Evolutionary conservation across 441 rosid genomes (phyloP).

Genomic region (Daphne laureola): DNA sequence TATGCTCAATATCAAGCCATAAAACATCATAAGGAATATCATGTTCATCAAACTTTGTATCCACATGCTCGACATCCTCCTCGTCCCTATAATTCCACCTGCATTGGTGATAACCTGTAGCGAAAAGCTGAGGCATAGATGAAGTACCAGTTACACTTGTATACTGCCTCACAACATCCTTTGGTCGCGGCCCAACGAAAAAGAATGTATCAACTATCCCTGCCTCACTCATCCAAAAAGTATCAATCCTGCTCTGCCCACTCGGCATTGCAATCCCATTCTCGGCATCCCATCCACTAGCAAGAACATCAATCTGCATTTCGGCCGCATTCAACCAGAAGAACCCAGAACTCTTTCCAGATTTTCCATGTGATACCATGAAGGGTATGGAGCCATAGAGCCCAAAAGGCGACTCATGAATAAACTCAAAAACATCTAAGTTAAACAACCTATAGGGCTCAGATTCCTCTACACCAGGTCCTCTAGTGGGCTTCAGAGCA

Average conservation of each 20-base stretch:
- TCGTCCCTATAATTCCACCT: conserved; percentile 99
- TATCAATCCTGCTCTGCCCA: conserved; percentile 55
- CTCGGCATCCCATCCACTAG: conserved; percentile 84
- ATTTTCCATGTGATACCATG: conserved; percentile 85
- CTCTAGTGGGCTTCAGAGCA: conserved; percentile 82
- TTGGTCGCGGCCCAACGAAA: conserved; percentile 82
- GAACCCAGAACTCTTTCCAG: conserved; percentile 69
- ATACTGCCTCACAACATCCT: conserved; percentile 89
- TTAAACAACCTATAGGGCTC: conserved; percentile 91
- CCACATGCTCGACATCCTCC: conserved; percentile 95
- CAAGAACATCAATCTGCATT: conserved; percentile 98
- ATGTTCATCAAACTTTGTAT: conserved; percentile 88
- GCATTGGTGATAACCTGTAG: conserved; percentile 94
- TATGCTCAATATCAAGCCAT: conserved; percentile 98
- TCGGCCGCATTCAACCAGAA: conserved; percentile 99
- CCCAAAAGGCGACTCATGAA: conserved; percentile 90
- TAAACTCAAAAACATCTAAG: conserved; percentile 84
- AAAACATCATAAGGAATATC: conserved; percentile 96
- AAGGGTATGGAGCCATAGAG: conserved; percentile 89
- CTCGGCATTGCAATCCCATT: conserved; percentile 56
- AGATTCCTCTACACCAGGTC: conserved; percentile 80
- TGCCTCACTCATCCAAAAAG: conserved; percentile 97
- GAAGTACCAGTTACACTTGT: conserved; percentile 75
- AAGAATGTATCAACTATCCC: conserved; percentile 93
- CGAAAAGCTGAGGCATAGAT: conserved; percentile 87